These are phyloP conservation scores for Loxodes magnus DNA, from an alignment of 73 alveolate species.

Conservation along the genomic window DNA sequence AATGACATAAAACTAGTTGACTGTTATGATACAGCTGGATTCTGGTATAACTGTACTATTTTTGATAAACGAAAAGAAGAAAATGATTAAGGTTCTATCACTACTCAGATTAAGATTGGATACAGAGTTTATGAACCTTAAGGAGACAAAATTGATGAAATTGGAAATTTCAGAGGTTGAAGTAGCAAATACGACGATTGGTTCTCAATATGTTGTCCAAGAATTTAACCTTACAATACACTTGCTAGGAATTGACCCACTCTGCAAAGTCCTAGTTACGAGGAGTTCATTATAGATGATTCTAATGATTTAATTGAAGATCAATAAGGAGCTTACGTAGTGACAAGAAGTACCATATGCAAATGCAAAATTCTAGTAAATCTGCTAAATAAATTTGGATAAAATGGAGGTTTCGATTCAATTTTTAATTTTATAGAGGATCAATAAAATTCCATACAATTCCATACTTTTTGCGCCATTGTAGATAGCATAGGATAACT, in stretches of 20 bases:
- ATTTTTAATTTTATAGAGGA: conserved; percentile 30
- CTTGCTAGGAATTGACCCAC: conserved; percentile 17
- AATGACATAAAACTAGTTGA: conserved; percentile 65
- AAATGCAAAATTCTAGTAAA: conserved; percentile 32
- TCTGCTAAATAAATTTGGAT: conserved; percentile 42
- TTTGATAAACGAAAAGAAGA: conserved; percentile 14
- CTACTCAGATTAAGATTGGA: conserved; percentile 33
- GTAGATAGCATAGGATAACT: conserved; percentile 43
- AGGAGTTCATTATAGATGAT: conserved; percentile 44
- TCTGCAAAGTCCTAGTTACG: conserved; percentile 5
- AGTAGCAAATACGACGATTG: conserved; percentile 62
- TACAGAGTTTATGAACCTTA: conserved; percentile 53
- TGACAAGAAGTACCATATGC: conserved; percentile 42
- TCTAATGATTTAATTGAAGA: conserved; percentile 33
- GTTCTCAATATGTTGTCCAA: conserved; percentile 53
- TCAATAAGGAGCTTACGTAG: conserved; percentile 32
- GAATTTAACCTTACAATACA: conserved; percentile 22
- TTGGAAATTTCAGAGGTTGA: conserved; percentile 68
- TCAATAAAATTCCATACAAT: conserved; percentile 20
- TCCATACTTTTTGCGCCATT: conserved; percentile 35
- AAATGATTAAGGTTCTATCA: conserved; percentile 17
- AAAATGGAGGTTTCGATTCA: conserved; percentile 39
- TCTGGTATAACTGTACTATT: conserved; percentile 47
- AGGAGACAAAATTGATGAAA: conserved; percentile 51
- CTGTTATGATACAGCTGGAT: conserved; percentile 51